Conservation (phyloP, 345 rosid species). For the Gossypioides kirkii region DNA sequence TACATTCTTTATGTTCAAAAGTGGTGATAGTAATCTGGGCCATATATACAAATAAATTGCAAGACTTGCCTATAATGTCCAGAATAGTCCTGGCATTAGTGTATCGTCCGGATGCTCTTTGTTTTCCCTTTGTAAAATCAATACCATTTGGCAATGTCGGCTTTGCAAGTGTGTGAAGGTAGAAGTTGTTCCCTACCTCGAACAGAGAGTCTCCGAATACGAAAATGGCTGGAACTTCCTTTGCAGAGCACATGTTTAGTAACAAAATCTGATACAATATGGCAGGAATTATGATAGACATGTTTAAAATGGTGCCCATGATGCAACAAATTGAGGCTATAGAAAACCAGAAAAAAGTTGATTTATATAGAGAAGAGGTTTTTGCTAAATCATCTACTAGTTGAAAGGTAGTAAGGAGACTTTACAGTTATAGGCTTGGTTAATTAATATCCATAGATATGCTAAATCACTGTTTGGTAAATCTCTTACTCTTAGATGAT, state of each 20-base stretch:
- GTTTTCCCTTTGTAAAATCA: slow-evolving; percentile 7
- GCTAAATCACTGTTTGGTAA: too few species aligned
- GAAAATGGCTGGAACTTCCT: not conserved
- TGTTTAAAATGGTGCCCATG: not conserved
- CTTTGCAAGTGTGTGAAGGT: not conserved
- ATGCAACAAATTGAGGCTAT: not conserved
- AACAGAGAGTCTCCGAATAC: not conserved
- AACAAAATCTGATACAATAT: not conserved
- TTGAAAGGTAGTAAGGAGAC: not conserved
- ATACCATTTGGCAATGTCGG: slow-evolving; percentile 19
- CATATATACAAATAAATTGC: not conserved
- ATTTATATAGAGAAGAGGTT: too few species aligned
- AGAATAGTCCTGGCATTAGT: slow-evolving; percentile 1
- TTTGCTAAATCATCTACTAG: too few species aligned
- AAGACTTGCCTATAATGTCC: slow-evolving; percentile 22
- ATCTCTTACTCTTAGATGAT: not conserved
- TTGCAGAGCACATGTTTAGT: not conserved
- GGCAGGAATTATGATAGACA: not conserved
- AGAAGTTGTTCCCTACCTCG: slow-evolving; percentile 6
- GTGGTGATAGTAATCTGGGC: not conserved
- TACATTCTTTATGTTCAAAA: not conserved
- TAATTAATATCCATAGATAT: too few species aligned
- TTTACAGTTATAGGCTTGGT: not conserved
- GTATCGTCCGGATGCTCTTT: slow-evolving; percentile 14
- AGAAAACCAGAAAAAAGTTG: not conserved